Evolutionary conservation across 208 protist genomes (phyloP), one percentile per base, ranked within the genome.

Genomic region (Trypanosoma rangeli): DNA sequence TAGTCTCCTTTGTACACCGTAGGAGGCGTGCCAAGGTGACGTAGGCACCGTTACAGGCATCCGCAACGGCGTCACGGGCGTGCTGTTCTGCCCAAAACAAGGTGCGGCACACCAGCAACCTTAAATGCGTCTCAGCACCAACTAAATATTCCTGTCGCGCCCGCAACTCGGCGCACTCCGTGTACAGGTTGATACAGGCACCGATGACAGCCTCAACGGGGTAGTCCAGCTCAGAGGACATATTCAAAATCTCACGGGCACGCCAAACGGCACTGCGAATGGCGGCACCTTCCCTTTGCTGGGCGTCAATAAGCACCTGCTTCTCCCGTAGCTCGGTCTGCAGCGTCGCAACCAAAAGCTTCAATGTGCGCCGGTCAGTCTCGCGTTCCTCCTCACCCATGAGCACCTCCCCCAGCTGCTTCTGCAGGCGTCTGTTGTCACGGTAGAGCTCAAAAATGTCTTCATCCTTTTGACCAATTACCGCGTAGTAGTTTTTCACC

Each of bases 391-490:
- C 77, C 18, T 77, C 73, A 5, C 64, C 64, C 24, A 56, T 57
- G 31, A 83, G 66, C 29, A 67, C 68, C 20, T 81, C 83, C 65
- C 88, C 78, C 35, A 86, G 73, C n/a, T 90, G 64, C n/a, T 59
- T 63, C 39, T 79, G 78, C 75, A 93, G 76, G 15, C 81, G 78
- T 62, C 83, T 86, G 68, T 95, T 92, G 57, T 91, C 86, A 29
- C 76, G 76, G 67, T 84, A 94, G 18, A 92, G 57, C 33, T 83
- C 78, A 48, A 92, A 85, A 5, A 90, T 90, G 63, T 94, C 89
- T 15, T 83, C 74, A 64, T 94, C 89, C 62, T 94, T 94, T 31
- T 80, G 78, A 12, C 70, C 75, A 54, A 94, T 75, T 10, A 87
- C 79, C n/a, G 58, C 78, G 28, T 92, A 86, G 76, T 90, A 94